Percentiles rank a stretch among this genome's conserved stretches.
Evolutionary conservation across 805 yeast genomes (phyloP).

Genomic region (Saccharomycopsis malanga): DNA sequence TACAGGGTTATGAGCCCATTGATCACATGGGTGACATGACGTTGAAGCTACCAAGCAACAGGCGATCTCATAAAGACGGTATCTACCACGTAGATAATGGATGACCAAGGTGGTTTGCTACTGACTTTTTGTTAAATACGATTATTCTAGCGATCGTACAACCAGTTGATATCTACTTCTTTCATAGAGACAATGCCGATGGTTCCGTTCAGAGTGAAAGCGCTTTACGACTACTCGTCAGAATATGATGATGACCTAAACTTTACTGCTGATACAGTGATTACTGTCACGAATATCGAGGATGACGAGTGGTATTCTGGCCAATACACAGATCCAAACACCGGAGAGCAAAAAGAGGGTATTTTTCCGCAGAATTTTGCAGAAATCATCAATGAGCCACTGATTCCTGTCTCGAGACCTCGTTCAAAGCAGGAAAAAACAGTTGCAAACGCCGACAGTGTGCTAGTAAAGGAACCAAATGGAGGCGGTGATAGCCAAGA

Average conservation of each 20-base stretch:
- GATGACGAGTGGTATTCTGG: conserved; percentile 94
- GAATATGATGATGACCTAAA: conserved; percentile 80
- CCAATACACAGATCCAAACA: conserved; percentile 35
- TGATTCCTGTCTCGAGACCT: neutral
- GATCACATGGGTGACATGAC: too few relatives aligned
- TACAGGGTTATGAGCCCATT: too few relatives aligned
- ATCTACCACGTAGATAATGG: too few relatives aligned
- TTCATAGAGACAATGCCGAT: conserved; percentile 12
- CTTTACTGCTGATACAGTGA: conserved; percentile 59
- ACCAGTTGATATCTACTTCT: too few relatives aligned
- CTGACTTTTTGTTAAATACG: too few relatives aligned
- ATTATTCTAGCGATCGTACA: too few relatives aligned
- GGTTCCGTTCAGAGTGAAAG: conserved; percentile 60
- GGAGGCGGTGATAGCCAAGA: too few relatives aligned
- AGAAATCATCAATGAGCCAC: conserved; percentile 26
- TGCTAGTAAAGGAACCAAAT: too few relatives aligned
- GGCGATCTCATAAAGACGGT: too few relatives aligned
- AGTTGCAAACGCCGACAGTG: neutral
- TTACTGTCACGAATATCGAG: conserved; percentile 71
- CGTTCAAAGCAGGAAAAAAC: neutral
- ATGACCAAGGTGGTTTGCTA: too few relatives aligned
- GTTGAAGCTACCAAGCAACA: too few relatives aligned
- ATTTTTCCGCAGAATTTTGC: conserved; percentile 89
- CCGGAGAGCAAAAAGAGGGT: conserved; percentile 49
- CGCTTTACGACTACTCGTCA: conserved; percentile 59